Percentiles rank a stretch among this genome's conserved stretches.
These are phyloP conservation scores for Colletotrichum godetiae DNA, from an alignment of 2,329 filamentous ascomycete species.

Conservation along the genomic window DNA sequence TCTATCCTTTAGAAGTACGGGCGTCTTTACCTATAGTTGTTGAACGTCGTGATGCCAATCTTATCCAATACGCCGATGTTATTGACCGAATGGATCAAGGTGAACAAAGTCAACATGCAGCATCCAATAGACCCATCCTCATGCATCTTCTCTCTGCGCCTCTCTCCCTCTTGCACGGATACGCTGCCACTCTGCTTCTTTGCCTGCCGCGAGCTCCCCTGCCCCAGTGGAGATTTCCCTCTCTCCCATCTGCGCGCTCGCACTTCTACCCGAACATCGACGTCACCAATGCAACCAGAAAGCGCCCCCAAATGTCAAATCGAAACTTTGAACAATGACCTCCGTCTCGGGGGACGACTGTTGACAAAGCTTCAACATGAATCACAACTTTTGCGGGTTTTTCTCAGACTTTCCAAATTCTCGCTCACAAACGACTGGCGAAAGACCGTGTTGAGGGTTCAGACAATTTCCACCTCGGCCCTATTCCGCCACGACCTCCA, in stretches of 20 bases:
- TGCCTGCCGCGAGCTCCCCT: slow-evolving; percentile 3
- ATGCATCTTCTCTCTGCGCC: neutral
- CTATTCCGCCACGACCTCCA: neutral
- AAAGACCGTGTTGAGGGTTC: neutral
- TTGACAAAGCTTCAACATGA: neutral
- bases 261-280: slow-evolving; percentile 22
- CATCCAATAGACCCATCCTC: neutral
- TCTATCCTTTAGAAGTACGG: too few species aligned
- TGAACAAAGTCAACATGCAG: neutral
- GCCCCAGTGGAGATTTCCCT: neutral
- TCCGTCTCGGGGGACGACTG: neutral
- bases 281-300: slow-evolving; percentile 9
- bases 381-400: neutral
- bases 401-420: neutral
- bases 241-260: neutral
- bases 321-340: too few species aligned
- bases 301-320: neutral
- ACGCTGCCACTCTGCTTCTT: neutral
- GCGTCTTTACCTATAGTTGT: too few species aligned
- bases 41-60: too few species aligned
- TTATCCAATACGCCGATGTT: too few species aligned
- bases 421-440: neutral
- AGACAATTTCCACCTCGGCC: neutral
- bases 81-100: too few species aligned
- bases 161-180: neutral